phyloP scores from a whole-genome alignment of 768 basidiomycete genomes.

The Cubamyces sp. region DNA sequence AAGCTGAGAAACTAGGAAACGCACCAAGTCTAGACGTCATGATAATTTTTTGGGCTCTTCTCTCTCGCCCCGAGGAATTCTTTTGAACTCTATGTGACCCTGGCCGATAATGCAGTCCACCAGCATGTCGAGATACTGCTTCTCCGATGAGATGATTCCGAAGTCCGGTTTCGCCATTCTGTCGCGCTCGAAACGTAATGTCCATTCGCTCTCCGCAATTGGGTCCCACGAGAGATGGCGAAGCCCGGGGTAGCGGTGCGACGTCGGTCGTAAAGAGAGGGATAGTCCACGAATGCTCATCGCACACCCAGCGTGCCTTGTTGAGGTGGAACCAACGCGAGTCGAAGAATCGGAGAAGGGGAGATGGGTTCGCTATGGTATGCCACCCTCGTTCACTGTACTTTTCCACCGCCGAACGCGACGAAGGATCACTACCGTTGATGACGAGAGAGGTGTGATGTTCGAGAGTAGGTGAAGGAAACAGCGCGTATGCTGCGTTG shows the following conservation, averaged over 20 bases:
- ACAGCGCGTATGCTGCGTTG: conserved; percentile 45
- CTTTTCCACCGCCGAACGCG: neutral
- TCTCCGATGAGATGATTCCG: neutral
- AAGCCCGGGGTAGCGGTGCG: neutral
- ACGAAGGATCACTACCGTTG: conserved; percentile 27
- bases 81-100: conserved; percentile 1
- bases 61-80: neutral
- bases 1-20: too few species aligned
- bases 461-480: conserved; percentile 47
- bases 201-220: conserved; percentile 20
- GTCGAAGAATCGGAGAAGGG: conserved; percentile 2
- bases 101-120: neutral
- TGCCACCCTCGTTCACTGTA: conserved; percentile 42
- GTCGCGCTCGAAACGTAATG: neutral
- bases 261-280: conserved; percentile 20
- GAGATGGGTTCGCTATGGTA: conserved; percentile 24
- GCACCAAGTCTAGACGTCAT: too few species aligned
- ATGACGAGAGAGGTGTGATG: conserved; percentile 33
- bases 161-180: neutral
- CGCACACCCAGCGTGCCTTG: conserved; percentile 24
- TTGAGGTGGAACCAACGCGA: conserved; percentile 5
- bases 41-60: too few species aligned
- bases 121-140: neutral
- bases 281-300: conserved; percentile 27
- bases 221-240: conserved; percentile 23